Base-by-base conservation (phyloP, 176 grass and related monocot species). In the bread wheat (Triticum aestivum) region DNA sequence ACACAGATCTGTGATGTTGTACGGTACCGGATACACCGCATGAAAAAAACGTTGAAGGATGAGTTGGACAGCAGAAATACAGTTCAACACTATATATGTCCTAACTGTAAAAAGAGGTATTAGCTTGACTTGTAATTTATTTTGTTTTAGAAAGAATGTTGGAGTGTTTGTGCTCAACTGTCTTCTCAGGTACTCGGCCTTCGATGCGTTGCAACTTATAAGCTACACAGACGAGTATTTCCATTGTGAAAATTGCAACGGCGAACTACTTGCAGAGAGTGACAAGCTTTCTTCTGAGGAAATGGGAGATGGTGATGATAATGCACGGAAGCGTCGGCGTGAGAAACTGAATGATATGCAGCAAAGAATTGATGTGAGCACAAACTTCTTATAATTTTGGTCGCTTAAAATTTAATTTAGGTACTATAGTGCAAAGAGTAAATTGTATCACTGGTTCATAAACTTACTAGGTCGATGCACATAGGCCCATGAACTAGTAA, bases 31-130 rank as follows among this genome's bases (percentile, higher is more conserved):
- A 91, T 99, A 82, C 94, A 93, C 85, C 87, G 94, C 83, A 96
- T 99, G 97, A 99, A 94, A 87, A 99, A 98, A 88, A 99, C 94
- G 70, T 69, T 96, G 69, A 96, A 94, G 89, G 97, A 96, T 92
- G 97, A 94, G 80, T 86, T 99, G 90, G 97, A 99, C 61, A 96
- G 94, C 82, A 94, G 97, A 85, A 96, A 99, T 88, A 94, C 97
- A 75, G 90, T 99, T 79, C 92, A 99, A 80, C 89, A 92, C 51
- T 99, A 99, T 49, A 88, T 99, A 86, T 99, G 97, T 32, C 97
- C 97, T 83, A 93, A 84, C 79, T 99, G 97, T 88, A 88, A 82
- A 62, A 99, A 88, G 94, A 96, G 89, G 94, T 96, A 87, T 49
- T 81, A 77, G 24, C 21, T 87, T 34, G 68, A 47, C 41, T 17